Evolutionary conservation across 108 stramenopile genomes (phyloP).

Genomic region (Bacterosira constricta): DNA sequence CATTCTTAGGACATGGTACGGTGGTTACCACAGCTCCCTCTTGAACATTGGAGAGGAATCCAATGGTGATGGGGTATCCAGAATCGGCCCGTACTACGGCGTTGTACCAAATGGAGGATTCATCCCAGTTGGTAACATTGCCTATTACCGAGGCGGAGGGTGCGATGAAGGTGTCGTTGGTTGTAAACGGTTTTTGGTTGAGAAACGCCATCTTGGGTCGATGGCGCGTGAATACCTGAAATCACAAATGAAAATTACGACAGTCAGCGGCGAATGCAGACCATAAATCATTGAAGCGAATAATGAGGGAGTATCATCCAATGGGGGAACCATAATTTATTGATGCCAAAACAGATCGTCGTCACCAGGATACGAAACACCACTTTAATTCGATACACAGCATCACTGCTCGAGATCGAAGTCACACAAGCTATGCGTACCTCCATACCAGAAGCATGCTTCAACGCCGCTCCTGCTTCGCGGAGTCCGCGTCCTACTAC

Average conservation of each 20-base stretch:
- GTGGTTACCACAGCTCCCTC: constrained; percentile 92
- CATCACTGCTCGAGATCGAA: background rate
- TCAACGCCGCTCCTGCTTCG: constrained; percentile 66
- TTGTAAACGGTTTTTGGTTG: constrained; percentile 74
- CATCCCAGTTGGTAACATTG: constrained; percentile 93
- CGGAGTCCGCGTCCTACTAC: constrained; percentile 63
- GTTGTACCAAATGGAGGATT: constrained; percentile 97
- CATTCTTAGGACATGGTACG: constrained; percentile 52
- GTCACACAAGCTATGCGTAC: constrained; percentile 28
- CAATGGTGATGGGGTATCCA: constrained; percentile 83
- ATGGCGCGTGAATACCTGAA: constrained; percentile 84
- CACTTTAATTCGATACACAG: background rate
- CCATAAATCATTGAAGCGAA: background rate
- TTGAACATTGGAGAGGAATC: constrained; percentile 81
- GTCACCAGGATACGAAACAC: background rate
- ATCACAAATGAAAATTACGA: background rate
- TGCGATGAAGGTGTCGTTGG: constrained; percentile 95
- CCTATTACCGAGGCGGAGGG: constrained; percentile 97
- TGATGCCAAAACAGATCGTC: background rate
- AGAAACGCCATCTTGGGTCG: constrained; percentile 84
- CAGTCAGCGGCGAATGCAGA: constrained; percentile 5
- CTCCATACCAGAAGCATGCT: constrained; percentile 61
- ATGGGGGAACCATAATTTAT: background rate
- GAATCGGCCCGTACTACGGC: constrained; percentile 94
- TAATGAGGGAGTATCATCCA: no score